phyloP scores from a whole-genome alignment of 2,329 filamentous ascomycete species.

The Aspergillus brasiliensis region DNA sequence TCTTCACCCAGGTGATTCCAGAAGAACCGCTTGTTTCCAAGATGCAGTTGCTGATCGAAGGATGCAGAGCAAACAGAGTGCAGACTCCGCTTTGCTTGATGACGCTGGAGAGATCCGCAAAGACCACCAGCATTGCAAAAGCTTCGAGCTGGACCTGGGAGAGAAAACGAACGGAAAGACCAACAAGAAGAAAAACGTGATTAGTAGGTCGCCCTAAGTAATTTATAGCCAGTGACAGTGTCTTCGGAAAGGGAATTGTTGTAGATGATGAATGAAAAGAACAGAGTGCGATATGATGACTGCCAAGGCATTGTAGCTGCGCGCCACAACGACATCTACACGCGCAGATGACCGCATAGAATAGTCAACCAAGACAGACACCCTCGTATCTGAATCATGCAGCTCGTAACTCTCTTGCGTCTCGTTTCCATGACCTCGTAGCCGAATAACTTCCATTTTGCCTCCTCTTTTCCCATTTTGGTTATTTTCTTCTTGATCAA shows the following conservation, averaged over 20 bases:
- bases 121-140: neutral
- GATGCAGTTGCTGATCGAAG: neutral
- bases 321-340: slow-evolving; percentile 10
- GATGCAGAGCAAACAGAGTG: neutral
- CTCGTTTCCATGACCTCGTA: slow-evolving; percentile 33
- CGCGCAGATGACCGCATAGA: neutral
- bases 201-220: slow-evolving; percentile 41
- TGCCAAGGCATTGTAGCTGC: slow-evolving; percentile 7
- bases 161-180: neutral
- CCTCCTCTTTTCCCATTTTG: slow-evolving; percentile 8
- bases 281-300: slow-evolving; percentile 14
- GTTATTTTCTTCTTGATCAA: slow-evolving; percentile 5
- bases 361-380: slow-evolving; percentile 11
- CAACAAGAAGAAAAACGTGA: slow-evolving; percentile 19
- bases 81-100: too few relatives aligned
- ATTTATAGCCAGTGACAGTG: slow-evolving; percentile 32
- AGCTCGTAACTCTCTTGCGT: slow-evolving; percentile 37
- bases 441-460: slow-evolving; percentile 9
- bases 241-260: slow-evolving; percentile 19
- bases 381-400: slow-evolving; percentile 32
- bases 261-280: slow-evolving; percentile 9
- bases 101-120: neutral
- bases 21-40: neutral
- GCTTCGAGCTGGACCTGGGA: neutral
- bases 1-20: neutral